Evolutionary conservation across 768 basidiomycete genomes (phyloP).

Genomic region (Pleurotus sapidus): DNA sequence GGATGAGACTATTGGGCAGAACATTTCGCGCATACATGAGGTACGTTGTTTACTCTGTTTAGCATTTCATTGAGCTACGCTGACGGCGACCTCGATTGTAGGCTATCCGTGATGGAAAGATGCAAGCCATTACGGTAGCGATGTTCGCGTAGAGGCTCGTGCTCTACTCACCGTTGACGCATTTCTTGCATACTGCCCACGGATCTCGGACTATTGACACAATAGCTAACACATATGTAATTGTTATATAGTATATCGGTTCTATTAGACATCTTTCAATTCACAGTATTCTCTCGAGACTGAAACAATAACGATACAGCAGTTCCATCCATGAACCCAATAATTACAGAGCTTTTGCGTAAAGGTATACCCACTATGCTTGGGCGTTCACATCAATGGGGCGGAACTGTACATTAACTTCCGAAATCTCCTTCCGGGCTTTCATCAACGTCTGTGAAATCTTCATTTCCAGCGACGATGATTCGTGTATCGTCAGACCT

Average conservation of each 20-base stretch:
- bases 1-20: constrained; percentile 65
- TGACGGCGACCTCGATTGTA: constrained; percentile 10
- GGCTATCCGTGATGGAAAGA: constrained; percentile 70
- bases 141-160: constrained; percentile 36
- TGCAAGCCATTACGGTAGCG: constrained; percentile 53
- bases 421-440: constrained; percentile 63
- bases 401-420: constrained; percentile 66
- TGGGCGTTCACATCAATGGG: constrained; percentile 27
- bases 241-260: background rate
- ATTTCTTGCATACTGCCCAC: too few species aligned
- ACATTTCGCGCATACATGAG: constrained; percentile 74
- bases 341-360: background rate
- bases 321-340: too few species aligned
- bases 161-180: too few species aligned
- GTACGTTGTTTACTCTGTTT: constrained; percentile 22
- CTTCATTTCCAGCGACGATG: constrained; percentile 56
- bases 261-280: too few species aligned
- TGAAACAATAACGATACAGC: too few species aligned
- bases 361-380: background rate
- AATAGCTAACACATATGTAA: background rate
- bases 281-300: too few species aligned
- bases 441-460: constrained; percentile 55
- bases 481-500: constrained; percentile 52
- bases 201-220: too few species aligned
- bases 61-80: background rate